Base-by-base conservation (phyloP, 495 filamentous ascomycete species). In the Lepraria neglecta region DNA sequence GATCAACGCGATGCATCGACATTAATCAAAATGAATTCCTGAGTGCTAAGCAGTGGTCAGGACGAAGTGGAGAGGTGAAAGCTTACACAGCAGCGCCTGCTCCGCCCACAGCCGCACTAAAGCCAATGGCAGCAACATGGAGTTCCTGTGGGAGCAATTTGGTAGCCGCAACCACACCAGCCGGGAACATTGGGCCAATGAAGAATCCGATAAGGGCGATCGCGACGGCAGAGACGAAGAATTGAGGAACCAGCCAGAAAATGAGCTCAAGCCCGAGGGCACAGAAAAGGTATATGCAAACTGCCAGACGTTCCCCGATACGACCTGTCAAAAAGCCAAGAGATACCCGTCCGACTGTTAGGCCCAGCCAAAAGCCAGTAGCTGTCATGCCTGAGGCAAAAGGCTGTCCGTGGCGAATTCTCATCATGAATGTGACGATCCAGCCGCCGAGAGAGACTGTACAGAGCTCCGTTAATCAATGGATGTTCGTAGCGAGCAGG, bases 51-150 rank as follows among this genome's bases (percentile, higher is more conserved):
- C 35, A 19, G 24, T 10, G 28, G 46, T 59, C 19, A 52, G 14
- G 44, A 56, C 3, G 19, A 40, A 5, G 10, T 38, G 42, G 6
- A 64, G 3, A 35, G 24, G n/a, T 24, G n/a, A 24, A 35, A 24
- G 62, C 64, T 38, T 35, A 54, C 51, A 68, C 19, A 0, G 89
- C 88, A 3, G 88, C 90, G 0, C 91, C 91, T 9, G 80, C 81
- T 0, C 89, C 86, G 3, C 91, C 91, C 73, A 92, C 86, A 0
- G 91, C 89, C 11, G 87, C 86, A 2, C 87, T 87, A 64, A 95
- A 95, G 0, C 91, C 90, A 54, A 96, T 88, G 1, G 87, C 85
- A 57, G 80, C 83, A 40, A 96, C 88, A 68, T 96, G 91, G 17
- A 91, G 76, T 61, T 89, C 82, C 30, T 76, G 76, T 3, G 91